These are phyloP conservation scores for Didymellaceae sp. DNA, from an alignment of 2,329 filamentous ascomycete genomes.

Conservation along the genomic window DNA sequence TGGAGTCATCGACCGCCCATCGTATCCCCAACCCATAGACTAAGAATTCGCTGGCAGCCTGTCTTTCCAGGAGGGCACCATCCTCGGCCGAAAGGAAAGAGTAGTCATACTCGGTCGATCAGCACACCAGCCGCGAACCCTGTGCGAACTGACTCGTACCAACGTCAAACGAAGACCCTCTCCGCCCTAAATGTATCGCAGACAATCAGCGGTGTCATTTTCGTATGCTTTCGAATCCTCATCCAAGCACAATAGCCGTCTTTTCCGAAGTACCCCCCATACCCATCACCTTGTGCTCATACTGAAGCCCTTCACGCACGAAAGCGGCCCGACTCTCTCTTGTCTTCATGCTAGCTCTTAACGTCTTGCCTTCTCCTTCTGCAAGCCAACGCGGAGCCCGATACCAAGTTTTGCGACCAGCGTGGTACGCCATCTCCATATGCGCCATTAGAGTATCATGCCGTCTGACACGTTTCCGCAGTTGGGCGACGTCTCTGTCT, in stretches of 20 bases:
- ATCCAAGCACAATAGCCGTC: constrained; percentile 7
- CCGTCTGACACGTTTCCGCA: constrained; percentile 22
- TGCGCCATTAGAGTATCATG: constrained; percentile 33
- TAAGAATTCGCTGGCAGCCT: too few relatives aligned
- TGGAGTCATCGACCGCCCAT: too few relatives aligned
- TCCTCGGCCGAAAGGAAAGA: too few relatives aligned
- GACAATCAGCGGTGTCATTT: too few relatives aligned
- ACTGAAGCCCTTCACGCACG: constrained; percentile 23
- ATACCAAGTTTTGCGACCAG: constrained; percentile 4
- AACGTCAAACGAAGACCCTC: too few relatives aligned
- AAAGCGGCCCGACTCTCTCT: constrained; percentile 25
- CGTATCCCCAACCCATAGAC: too few relatives aligned
- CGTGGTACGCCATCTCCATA: constrained; percentile 15
- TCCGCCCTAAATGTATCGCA: too few relatives aligned
- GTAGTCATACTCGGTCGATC: too few relatives aligned
- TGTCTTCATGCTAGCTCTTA: constrained; percentile 25
- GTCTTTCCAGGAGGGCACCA: too few relatives aligned
- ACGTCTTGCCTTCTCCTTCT: constrained; percentile 2
- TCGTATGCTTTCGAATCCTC: too few relatives aligned
- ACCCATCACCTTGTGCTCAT: constrained; percentile 28
- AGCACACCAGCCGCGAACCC: too few relatives aligned
- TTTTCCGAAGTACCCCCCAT: constrained; percentile 10
- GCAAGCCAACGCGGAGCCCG: not conserved
- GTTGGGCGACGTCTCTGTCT: not conserved
- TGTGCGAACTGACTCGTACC: too few relatives aligned